Conservation (phyloP, 352 stramenopile species). For the Phytophthora tubulina region DNA sequence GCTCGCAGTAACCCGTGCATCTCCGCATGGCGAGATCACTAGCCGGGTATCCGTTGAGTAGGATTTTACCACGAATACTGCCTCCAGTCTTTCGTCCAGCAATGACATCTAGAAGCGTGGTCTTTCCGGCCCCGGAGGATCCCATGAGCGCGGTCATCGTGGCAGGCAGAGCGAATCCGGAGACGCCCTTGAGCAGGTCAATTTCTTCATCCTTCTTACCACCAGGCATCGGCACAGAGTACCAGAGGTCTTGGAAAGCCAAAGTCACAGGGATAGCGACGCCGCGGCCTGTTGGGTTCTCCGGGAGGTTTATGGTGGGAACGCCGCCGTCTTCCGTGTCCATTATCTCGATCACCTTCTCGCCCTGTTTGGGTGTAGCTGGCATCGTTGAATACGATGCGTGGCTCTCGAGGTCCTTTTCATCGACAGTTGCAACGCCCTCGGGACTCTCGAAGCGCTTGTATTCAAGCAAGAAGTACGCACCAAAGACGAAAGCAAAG, state of each 20-base stretch:
- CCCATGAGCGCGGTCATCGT: conserved; percentile 64
- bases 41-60: conserved; percentile 82
- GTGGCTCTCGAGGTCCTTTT: conserved; percentile 6
- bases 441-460: conserved; percentile 28
- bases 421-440: conserved; percentile 27
- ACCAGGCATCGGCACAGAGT: conserved; percentile 47
- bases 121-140: conserved; percentile 76
- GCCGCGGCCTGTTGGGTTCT: conserved; percentile 20
- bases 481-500: conserved; percentile 39
- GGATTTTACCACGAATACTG: conserved; percentile 68
- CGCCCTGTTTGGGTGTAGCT: conserved; percentile 19
- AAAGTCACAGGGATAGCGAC: conserved; percentile 46
- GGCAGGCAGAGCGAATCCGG: conserved; percentile 52
- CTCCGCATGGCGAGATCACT: conserved; percentile 36
- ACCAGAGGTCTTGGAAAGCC: conserved; percentile 51
- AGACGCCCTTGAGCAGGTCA: conserved; percentile 55
- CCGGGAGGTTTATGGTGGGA: conserved; percentile 27
- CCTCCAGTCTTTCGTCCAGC: conserved; percentile 27
- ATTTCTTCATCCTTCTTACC: conserved; percentile 38
- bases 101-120: conserved; percentile 6
- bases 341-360: conserved; percentile 27
- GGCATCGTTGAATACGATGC: conserved; percentile 31
- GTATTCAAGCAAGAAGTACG: conserved; percentile 27
- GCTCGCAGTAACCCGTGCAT: conserved; percentile 3
- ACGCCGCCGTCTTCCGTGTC: conserved; percentile 21